Base-by-base conservation (phyloP, 805 yeast genomes). In the Monosporozyma unispora region DNA sequence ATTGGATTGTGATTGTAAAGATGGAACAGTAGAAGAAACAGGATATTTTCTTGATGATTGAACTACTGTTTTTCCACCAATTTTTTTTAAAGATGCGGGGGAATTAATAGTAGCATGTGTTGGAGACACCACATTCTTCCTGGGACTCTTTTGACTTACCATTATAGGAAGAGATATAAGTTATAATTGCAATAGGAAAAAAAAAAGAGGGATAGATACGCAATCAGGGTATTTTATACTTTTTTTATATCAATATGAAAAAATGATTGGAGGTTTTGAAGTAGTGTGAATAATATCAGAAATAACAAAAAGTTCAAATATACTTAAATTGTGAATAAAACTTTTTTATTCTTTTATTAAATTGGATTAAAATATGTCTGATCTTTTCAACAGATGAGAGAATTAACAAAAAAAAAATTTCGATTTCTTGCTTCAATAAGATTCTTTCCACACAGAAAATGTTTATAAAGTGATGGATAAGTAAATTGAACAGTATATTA, bases 131-230 rank as follows among this genome's bases (percentile, higher is more conserved):
- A 44, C 25, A 31, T 44, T 44, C 48, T 53, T 37, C 51, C 50
- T 45, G 12, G 53, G 43, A 38, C 52, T 55, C 50, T 59, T 60
- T 39, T 54, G 55, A 52, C 44, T 47, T 25, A 29, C 41, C 54
- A 47, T 52, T 14, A 22, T 40, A 18, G n/a, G 19, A 3, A 12
- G 7, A 23, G 33, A 2, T 6, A n/a, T 8, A 41, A 31, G 14
- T 11, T n/a, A 16, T 5, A 35, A 16, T 35, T n/a, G 14, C 8
- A 31, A 18, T 10, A 37, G 18, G 21, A 37, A 37, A 37, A 18
- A 19, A 16, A 37, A 37, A 37, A 31, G n/a, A 31, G 35, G 16
- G 35, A 28, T 28, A 16, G 16, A 14, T 31, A 31, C 14, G 35
- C 16, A 31, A 31, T 12, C 35, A 31, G n/a, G 16, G 35, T 31